A percentile compares a stretch with the other conserved stretches of the same genome.
Evolutionary conservation across 148 eudicot genomes (phyloP).

Genomic region (Chenopodium album): DNA sequence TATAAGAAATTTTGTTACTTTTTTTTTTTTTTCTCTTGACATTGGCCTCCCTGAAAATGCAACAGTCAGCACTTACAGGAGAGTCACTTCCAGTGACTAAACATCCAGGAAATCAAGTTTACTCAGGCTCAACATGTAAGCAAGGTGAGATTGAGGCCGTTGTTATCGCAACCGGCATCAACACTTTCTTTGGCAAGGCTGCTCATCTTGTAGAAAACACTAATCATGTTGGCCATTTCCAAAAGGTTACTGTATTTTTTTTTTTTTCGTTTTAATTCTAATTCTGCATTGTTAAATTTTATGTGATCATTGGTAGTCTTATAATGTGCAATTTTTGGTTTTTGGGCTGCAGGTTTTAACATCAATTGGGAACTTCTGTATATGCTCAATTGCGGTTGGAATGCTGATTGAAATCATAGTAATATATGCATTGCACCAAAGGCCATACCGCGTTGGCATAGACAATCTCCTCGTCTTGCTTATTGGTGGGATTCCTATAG

Average conservation of each 20-base stretch:
- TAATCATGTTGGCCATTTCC: slow-evolving; percentile 78
- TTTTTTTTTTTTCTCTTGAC: background rate
- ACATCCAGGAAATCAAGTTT: slow-evolving; percentile 57
- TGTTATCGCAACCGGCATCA: slow-evolving; percentile 75
- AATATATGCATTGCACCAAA: slow-evolving; percentile 56
- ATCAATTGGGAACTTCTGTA: slow-evolving; percentile 85
- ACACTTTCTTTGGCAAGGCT: slow-evolving; percentile 86
- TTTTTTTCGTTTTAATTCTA: too few relatives aligned
- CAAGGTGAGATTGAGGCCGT: slow-evolving; percentile 85
- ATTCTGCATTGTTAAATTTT: too few relatives aligned
- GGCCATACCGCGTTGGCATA: slow-evolving; percentile 62
- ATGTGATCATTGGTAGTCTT: background rate
- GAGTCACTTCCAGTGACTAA: slow-evolving; percentile 86
- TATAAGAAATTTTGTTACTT: too few relatives aligned
- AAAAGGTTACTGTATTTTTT: slow-evolving; percentile 39
- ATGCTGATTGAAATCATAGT: slow-evolving; percentile 67
- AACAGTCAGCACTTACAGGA: slow-evolving; percentile 79
- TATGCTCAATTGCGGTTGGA: slow-evolving; percentile 77
- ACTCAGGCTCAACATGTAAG: slow-evolving; percentile 82
- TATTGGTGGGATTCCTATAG: slow-evolving; percentile 85
- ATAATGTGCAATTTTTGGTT: too few relatives aligned
- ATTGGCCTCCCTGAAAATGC: background rate
- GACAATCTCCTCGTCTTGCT: slow-evolving; percentile 74
- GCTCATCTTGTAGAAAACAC: slow-evolving; percentile 85
- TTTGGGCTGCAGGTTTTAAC: slow-evolving; percentile 51